Percentiles rank a stretch among this genome's conserved stretches.
Conservation (phyloP, 2,329 filamentous ascomycete species). For the Thielaviopsis ethacetica region DNA sequence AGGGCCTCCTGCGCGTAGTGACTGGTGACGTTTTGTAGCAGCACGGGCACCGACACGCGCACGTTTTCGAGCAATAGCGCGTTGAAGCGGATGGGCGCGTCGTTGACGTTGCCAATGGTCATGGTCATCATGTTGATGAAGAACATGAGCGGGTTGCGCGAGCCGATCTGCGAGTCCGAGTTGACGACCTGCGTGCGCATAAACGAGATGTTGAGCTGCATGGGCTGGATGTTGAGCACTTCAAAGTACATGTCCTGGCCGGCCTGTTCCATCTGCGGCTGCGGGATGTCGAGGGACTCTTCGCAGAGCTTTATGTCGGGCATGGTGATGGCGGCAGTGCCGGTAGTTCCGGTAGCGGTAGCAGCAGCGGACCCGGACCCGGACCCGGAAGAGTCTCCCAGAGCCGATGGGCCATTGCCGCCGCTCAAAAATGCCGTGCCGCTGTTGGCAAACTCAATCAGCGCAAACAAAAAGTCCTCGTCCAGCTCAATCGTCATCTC, state of each 20-base stretch:
- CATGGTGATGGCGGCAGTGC: slow-evolving; percentile 14
- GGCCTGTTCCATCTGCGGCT: slow-evolving; percentile 67
- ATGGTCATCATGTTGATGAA: slow-evolving; percentile 97
- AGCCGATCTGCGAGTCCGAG: slow-evolving; percentile 82
- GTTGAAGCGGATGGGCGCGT: slow-evolving; percentile 86
- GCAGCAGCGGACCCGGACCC: background rate
- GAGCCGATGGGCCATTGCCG: background rate
- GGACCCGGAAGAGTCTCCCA: background rate
- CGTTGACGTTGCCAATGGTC: slow-evolving; percentile 98
- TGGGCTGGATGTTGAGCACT: slow-evolving; percentile 87
- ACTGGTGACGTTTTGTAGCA: slow-evolving; percentile 73
- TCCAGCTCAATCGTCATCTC: slow-evolving; percentile 98
- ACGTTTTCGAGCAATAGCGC: slow-evolving; percentile 91
- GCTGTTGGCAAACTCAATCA: slow-evolving; percentile 91
- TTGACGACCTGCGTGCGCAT: slow-evolving; percentile 95
- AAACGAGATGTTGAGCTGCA: slow-evolving; percentile 94
- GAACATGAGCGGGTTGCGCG: slow-evolving; percentile 92
- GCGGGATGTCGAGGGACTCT: slow-evolving; percentile 77
- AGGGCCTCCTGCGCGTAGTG: slow-evolving; percentile 96
- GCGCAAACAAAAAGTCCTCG: slow-evolving; percentile 93
- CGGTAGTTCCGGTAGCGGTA: background rate
- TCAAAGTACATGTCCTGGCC: slow-evolving; percentile 98
- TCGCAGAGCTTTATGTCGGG: slow-evolving; percentile 79
- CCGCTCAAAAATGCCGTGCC: slow-evolving; percentile 58
- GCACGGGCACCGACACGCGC: slow-evolving; percentile 67